Evolutionary conservation across 192 early-diverging fungal genomes (phyloP).

Genomic region (Backusella psychrophila): DNA sequence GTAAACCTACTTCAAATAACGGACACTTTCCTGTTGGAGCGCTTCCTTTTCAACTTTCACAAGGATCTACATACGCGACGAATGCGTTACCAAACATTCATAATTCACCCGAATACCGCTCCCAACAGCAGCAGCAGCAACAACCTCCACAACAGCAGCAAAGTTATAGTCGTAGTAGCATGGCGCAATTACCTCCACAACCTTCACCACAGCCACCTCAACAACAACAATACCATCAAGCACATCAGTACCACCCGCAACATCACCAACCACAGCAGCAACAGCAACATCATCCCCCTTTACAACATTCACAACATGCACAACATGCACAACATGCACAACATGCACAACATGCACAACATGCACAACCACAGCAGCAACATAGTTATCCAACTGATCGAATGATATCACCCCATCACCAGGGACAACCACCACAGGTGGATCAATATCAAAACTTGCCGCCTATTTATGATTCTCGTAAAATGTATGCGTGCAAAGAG

Average conservation of each 20-base stretch:
- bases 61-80: not conserved
- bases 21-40: not conserved
- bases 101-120: slow-evolving; percentile 2
- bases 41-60: not conserved
- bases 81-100: slow-evolving; percentile 4
- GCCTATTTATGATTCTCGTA: not conserved
- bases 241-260: not conserved
- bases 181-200: not conserved
- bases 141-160: not conserved
- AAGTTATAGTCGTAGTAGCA: not conserved
- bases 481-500: not conserved
- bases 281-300: not conserved
- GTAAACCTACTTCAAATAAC: not conserved
- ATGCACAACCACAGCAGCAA: not conserved
- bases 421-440: not conserved
- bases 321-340: not conserved
- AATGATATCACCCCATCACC: not conserved
- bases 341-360: not conserved
- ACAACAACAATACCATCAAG: not conserved
- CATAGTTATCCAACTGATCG: not conserved
- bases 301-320: not conserved
- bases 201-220: not conserved
- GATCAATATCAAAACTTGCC: not conserved
- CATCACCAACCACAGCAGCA: not conserved
- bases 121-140: not conserved